Percentiles rank a stretch among this genome's conserved stretches.
Evolutionary conservation across 2,329 filamentous ascomycete genomes (phyloP).

Genomic region (Aspergillus floridensis): DNA sequence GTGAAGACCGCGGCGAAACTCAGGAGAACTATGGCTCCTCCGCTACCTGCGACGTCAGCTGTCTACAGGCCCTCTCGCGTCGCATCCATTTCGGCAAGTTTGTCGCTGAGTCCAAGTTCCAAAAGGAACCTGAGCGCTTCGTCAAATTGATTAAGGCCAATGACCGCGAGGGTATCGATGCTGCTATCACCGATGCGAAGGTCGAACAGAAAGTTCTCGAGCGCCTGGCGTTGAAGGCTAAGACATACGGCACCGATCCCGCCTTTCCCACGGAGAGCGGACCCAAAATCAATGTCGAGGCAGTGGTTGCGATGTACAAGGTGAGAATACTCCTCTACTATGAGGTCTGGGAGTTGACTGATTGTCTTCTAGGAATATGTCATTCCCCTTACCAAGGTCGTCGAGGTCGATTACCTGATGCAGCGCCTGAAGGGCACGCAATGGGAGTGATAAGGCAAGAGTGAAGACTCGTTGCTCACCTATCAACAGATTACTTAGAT

Average conservation of each 20-base stretch:
- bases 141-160: constrained; percentile 76
- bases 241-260: constrained; percentile 90
- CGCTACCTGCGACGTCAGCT: constrained; percentile 85
- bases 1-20: constrained; percentile 74
- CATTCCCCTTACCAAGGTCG: constrained; percentile 95
- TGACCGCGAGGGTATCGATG: constrained; percentile 78
- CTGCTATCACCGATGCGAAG: constrained; percentile 82
- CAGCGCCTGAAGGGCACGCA: constrained; percentile 67
- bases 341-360: neutral
- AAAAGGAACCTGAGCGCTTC: constrained; percentile 75
- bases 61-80: constrained; percentile 83
- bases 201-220: constrained; percentile 93
- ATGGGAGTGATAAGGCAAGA: constrained; percentile 41
- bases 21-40: constrained; percentile 95
- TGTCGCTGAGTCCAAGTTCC: constrained; percentile 94
- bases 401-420: constrained; percentile 98
- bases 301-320: constrained; percentile 83
- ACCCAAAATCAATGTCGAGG: constrained; percentile 85
- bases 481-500: neutral
- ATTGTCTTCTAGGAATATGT: constrained; percentile 61
- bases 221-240: constrained; percentile 79
- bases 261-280: constrained; percentile 52
- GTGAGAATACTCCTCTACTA: constrained; percentile 28
- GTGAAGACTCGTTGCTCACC: neutral
- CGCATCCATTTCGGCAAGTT: constrained; percentile 98